Percentiles rank a stretch among this genome's conserved stretches.
These are phyloP conservation scores for Rhododendron vialii DNA, from an alignment of 148 eudicot species.

Conservation along the genomic window DNA sequence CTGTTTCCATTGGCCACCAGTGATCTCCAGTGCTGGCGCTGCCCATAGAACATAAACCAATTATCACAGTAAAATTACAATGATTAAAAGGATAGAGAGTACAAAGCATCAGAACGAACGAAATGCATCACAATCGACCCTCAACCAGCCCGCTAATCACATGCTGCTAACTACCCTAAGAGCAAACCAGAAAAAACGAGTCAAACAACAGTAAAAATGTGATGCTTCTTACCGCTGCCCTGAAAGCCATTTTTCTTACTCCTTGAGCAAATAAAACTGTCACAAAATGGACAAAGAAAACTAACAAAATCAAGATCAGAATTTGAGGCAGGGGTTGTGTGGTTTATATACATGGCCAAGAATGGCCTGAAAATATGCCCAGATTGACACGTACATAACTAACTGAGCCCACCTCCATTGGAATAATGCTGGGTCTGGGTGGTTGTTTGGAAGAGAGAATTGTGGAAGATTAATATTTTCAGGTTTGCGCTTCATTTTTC, in stretches of 20 bases:
- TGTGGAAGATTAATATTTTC: not conserved
- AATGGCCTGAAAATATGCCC: not conserved
- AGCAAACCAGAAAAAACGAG: too few species aligned
- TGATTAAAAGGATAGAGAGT: too few species aligned
- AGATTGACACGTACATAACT: not conserved
- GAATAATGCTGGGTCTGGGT: not conserved
- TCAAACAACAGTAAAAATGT: not conserved
- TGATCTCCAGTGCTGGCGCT: constrained; percentile 8
- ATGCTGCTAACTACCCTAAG: too few species aligned
- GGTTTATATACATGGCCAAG: not conserved
- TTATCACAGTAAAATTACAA: not conserved
- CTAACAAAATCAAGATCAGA: not conserved
- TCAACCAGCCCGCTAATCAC: too few species aligned
- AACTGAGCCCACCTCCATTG: not conserved
- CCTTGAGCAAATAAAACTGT: not conserved
- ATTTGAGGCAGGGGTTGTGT: not conserved
- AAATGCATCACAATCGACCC: too few species aligned
- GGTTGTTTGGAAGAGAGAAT: not conserved
- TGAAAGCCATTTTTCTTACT: constrained; percentile 5
- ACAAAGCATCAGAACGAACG: too few species aligned
- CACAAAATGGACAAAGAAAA: not conserved
- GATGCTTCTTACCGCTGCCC: not conserved
- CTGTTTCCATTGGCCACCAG: constrained; percentile 5
- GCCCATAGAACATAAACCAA: not conserved
- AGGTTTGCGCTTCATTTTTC: not conserved